Conservation (phyloP, 768 basidiomycete genomes). For the Naematelia encephala region DNA sequence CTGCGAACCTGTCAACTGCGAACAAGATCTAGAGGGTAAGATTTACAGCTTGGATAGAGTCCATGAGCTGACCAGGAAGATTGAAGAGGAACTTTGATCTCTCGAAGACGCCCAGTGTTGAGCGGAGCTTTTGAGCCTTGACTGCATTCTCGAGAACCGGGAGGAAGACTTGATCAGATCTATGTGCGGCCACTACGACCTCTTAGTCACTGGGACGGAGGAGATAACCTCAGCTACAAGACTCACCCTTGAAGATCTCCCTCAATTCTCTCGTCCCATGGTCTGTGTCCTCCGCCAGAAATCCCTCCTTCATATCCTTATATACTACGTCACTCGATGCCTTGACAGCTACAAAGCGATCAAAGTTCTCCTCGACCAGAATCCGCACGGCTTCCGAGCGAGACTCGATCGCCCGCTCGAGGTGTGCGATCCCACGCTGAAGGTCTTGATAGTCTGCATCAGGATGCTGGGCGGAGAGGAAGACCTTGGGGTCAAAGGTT, state of each 20-base stretch:
- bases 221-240: not conserved
- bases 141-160: conserved; percentile 93
- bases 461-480: conserved; percentile 85
- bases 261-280: conserved; percentile 77
- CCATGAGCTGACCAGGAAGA: conserved; percentile 83
- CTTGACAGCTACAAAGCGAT: conserved; percentile 95
- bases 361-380: conserved; percentile 96
- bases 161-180: conserved; percentile 92
- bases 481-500: conserved; percentile 91
- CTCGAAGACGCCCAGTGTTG: conserved; percentile 91
- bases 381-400: conserved; percentile 91
- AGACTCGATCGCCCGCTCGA: conserved; percentile 76
- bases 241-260: conserved; percentile 78
- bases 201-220: conserved; percentile 4
- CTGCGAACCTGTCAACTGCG: conserved; percentile 53
- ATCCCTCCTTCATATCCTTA: conserved; percentile 86
- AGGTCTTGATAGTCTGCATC: conserved; percentile 93
- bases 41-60: conserved; percentile 80
- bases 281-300: conserved; percentile 71
- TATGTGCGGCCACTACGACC: conserved; percentile 74
- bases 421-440: conserved; percentile 67
- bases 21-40: not conserved
- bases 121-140: conserved; percentile 87
- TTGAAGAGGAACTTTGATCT: conserved; percentile 98
- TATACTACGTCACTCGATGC: conserved; percentile 91